These are phyloP conservation scores for Pisolithus microcarpus DNA, from an alignment of 768 basidiomycete species.

Conservation along the genomic window DNA sequence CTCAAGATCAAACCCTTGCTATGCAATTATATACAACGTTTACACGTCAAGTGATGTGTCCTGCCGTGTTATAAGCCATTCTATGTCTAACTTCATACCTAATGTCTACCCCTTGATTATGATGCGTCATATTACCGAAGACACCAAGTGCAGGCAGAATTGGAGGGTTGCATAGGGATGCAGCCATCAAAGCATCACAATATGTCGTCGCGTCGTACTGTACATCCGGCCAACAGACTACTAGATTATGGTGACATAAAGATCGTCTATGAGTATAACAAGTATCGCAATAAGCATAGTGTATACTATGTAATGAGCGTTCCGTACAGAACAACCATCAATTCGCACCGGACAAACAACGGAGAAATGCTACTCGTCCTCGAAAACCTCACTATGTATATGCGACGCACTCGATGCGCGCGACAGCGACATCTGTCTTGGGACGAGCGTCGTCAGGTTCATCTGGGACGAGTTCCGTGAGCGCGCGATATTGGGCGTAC, in stretches of 20 bases:
- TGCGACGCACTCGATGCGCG: conserved; percentile 27
- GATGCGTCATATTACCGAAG: no score
- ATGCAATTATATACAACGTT: no score
- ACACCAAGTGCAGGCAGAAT: no score
- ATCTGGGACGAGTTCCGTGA: conserved; percentile 65
- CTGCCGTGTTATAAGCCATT: no score
- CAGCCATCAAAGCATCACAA: no score
- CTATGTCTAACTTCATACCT: no score
- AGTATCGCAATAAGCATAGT: neutral
- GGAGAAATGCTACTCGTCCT: neutral
- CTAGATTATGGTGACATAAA: neutral
- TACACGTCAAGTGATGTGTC: no score
- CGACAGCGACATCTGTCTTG: conserved; percentile 36
- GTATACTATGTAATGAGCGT: neutral
- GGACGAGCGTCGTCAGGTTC: conserved; percentile 47
- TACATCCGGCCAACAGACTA: neutral
- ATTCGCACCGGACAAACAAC: neutral
- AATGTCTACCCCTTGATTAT: no score
- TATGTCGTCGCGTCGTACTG: neutral
- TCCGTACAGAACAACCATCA: neutral
- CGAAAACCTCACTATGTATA: neutral
- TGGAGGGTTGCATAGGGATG: no score
- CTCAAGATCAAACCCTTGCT: no score
- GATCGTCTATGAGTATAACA: neutral
- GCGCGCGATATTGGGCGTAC: conserved; percentile 34